Conservation (phyloP, 2,329 filamentous ascomycete genomes). For the Colletotrichum spaethianum region DNA sequence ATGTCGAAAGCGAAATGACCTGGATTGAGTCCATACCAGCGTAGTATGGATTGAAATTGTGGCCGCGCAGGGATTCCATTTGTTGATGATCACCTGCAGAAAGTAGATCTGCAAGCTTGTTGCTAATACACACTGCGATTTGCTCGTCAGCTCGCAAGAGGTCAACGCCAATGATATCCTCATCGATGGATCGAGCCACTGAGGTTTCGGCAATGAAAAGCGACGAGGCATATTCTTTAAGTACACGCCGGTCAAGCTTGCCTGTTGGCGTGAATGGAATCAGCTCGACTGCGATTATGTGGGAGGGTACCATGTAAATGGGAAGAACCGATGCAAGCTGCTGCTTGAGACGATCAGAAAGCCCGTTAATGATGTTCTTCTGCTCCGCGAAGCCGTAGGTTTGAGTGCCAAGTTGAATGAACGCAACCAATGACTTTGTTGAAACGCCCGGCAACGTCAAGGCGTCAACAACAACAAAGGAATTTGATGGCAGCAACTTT, state of each 20-base stretch:
- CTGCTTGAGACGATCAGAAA: slow-evolving; percentile 9
- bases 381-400: background rate
- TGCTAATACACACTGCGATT: slow-evolving; percentile 21
- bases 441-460: background rate
- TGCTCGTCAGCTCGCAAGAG: slow-evolving; percentile 5
- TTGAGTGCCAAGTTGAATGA: slow-evolving; percentile 13
- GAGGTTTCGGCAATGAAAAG: background rate
- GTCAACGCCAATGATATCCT: background rate
- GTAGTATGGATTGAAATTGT: slow-evolving; percentile 31
- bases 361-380: background rate
- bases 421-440: slow-evolving; percentile 30
- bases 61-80: slow-evolving; percentile 5
- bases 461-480: slow-evolving; percentile 23
- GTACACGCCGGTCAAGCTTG: slow-evolving; percentile 43
- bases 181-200: background rate
- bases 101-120: slow-evolving; percentile 22
- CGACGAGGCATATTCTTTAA: background rate
- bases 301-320: slow-evolving; percentile 45
- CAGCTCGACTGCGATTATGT: slow-evolving; percentile 33
- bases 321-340: slow-evolving; percentile 36
- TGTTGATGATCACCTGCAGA: slow-evolving; percentile 6
- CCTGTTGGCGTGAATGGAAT: slow-evolving; percentile 42
- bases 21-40: slow-evolving; percentile 37
- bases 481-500: background rate
- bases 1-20: slow-evolving; percentile 30